These are phyloP conservation scores for Hyaloscypha variabilis DNA, from an alignment of 495 filamentous ascomycete genomes.

Conservation along the genomic window DNA sequence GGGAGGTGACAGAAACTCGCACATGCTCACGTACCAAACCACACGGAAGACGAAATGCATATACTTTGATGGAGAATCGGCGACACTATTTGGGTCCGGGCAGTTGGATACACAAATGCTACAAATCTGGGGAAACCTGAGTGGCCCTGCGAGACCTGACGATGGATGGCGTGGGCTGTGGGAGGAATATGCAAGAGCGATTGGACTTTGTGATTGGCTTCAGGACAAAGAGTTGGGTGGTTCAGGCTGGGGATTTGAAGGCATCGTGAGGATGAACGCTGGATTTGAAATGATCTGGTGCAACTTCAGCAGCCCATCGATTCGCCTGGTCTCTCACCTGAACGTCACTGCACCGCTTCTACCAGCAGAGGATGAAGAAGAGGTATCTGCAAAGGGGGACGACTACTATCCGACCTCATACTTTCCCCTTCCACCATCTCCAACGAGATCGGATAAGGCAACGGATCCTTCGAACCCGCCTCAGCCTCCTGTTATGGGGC, in stretches of 20 bases:
- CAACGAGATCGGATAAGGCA: conserved; percentile 20
- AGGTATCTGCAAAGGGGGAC: neutral
- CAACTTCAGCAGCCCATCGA: conserved; percentile 39
- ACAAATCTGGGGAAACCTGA: conserved; percentile 42
- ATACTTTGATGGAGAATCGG: conserved; percentile 49
- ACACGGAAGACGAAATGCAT: conserved; percentile 38
- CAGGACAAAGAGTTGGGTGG: conserved; percentile 24
- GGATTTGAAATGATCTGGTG: conserved; percentile 51
- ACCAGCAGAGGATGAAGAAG: neutral
- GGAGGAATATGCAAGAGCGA: conserved; percentile 44
- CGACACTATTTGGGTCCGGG: conserved; percentile 39
- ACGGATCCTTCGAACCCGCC: conserved; percentile 26
- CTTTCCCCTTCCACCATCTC: conserved; percentile 17
- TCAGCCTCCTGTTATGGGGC: conserved; percentile 6
- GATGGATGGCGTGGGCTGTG: conserved; percentile 29
- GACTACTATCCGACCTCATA: conserved; percentile 19
- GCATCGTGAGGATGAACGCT: conserved; percentile 49
- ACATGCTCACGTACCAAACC: conserved; percentile 45
- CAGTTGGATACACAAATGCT: conserved; percentile 45
- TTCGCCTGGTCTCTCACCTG: conserved; percentile 39
- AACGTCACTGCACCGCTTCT: conserved; percentile 41
- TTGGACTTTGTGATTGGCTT: conserved; percentile 42
- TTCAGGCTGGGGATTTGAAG: conserved; percentile 40
- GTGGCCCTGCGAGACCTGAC: conserved; percentile 25
- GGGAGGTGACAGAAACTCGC: conserved; percentile 37